Evolutionary conservation across 805 yeast species (phyloP), one percentile per base, ranked within the genome.

Genomic region (Brettanomyces naardenensis): DNA sequence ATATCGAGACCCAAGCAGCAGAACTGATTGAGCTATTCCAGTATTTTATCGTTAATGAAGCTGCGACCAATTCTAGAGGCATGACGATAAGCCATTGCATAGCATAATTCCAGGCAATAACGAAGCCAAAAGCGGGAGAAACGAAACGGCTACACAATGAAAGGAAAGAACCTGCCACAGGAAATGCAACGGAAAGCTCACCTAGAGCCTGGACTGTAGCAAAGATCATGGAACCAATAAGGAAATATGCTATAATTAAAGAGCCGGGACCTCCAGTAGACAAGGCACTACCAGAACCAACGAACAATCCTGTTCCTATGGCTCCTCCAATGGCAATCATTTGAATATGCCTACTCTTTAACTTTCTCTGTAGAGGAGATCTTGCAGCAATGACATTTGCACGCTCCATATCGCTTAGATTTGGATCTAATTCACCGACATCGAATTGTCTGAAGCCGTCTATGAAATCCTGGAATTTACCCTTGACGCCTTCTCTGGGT

Each of bases 251-350:
- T 28, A 78, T 71, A 38, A 79, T 68, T 31, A 79, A 56, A 17
- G 78, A 69, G 9, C 78, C 81, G 9, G 89, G 88, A 15, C 89
- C 88, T 53, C 84, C 81, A 22, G 64, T 59, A n/a, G 67, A 48
- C 36, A 81, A 59, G 1, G 82, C 69, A 14, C 67, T 58, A 45
- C 83, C 82, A 3, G 85, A 71, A 49, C 84, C 84, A 26, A 84
- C 80, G 41, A 84, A 75, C 36, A 84, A 65, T 47, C 89, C 92
- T 10, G 88, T 78, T 47, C 92, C 94, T 49, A 83, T 80, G 43
- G 81, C 72, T 29, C 88, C 87, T 45, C 89, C 89, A 44, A 82
- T 67, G 33, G 90, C 85, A 59, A 82, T 82, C 85, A 80, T 77
- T 40, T 78, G 76, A 49, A 82, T 56, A 53, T 82, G 88, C 48